Base-by-base conservation (phyloP, 2,329 filamentous ascomycete genomes). In the Aspergillus jensenii region DNA sequence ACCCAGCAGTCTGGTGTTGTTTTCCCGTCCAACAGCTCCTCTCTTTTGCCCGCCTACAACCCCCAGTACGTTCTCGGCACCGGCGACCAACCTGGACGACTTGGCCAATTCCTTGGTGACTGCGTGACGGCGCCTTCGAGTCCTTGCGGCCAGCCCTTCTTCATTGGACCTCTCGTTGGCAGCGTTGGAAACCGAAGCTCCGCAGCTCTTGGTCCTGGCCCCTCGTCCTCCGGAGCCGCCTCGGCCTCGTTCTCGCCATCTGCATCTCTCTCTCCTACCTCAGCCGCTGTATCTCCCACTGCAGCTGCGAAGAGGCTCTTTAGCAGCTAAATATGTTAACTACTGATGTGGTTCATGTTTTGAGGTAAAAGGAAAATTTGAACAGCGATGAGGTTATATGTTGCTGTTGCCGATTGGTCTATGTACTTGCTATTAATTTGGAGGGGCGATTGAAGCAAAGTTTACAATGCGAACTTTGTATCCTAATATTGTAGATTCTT, bases 111-210 rank as follows among this genome's bases (percentile, higher is more conserved):
- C 55, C 50, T 71, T 48, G 44, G 55, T 14, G 56, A 54, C 19
- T 71, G 68, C 19, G 65, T 70, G 8, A 52, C 60, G 19, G 58
- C 65, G 8, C 68, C 68, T 2, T 8, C 58, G 5, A 56, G 45
- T 25, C 67, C 66, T 0, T 69, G 68, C 25, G 67, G 67, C 4
- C 44, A 65, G 52, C 21, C 44, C 19, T 49, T 70, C 23, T 58
- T 47, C 12, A 66, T 71, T 25, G 67, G 67, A 1, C 63, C 66
- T 14, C 53, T 70, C 27, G 58, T 59, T 27, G 68, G 61, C 35
- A 67, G 62, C n/a, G 41, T 64, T 17, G 59, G 55, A n/a, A 40
- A 55, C 15, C 60, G 41, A 4, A 51, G 48, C 7, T 40, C 55
- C 14, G 49, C 54, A 14, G 57, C 60, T n/a, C 52, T 44, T 23